A percentile compares a stretch with the other conserved stretches of the same genome.
Evolutionary conservation across 805 yeast species (phyloP).

Genomic region (Candida vartiovaarae): DNA sequence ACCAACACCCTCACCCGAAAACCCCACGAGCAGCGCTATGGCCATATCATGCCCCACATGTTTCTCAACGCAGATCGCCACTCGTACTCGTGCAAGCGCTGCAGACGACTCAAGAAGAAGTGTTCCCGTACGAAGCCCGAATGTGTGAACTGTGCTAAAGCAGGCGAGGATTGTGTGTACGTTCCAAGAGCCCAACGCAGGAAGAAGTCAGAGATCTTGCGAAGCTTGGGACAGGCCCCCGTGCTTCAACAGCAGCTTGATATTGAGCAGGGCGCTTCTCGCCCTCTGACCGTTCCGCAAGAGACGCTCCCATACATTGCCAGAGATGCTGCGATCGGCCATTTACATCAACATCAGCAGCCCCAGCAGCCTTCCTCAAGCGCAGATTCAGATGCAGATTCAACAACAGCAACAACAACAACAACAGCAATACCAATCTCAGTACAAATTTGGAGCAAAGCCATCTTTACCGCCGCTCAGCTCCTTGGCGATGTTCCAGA

Average conservation of each 20-base stretch:
- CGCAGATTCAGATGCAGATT: background rate
- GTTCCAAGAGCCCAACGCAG: constrained; percentile 38
- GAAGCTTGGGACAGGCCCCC: constrained; percentile 16
- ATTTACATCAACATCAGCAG: too few species aligned
- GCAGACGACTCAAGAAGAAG: constrained; percentile 42
- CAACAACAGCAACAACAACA: constrained; percentile 1
- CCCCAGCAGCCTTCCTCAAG: too few species aligned
- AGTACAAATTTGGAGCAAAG: background rate
- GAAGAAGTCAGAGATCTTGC: constrained; percentile 24
- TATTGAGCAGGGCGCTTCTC: too few species aligned
- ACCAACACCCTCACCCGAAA: constrained; percentile 1
- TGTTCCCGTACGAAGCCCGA: constrained; percentile 39
- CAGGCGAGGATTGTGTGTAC: constrained; percentile 34
- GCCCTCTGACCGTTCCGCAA: too few species aligned
- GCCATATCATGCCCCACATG: too few species aligned
- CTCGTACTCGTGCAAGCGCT: constrained; percentile 37
- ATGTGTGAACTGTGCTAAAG: constrained; percentile 36
- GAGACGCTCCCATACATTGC: too few species aligned
- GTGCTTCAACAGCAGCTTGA: too few species aligned
- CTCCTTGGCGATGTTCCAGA: constrained; percentile 2
- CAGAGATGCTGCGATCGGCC: too few species aligned
- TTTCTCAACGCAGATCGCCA: constrained; percentile 7
- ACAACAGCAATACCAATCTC: background rate
- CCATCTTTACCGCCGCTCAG: constrained; percentile 4
- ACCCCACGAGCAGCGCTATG: background rate